Conservation (phyloP, 2,329 filamentous ascomycete species). For the Ilyonectria sp. region DNA sequence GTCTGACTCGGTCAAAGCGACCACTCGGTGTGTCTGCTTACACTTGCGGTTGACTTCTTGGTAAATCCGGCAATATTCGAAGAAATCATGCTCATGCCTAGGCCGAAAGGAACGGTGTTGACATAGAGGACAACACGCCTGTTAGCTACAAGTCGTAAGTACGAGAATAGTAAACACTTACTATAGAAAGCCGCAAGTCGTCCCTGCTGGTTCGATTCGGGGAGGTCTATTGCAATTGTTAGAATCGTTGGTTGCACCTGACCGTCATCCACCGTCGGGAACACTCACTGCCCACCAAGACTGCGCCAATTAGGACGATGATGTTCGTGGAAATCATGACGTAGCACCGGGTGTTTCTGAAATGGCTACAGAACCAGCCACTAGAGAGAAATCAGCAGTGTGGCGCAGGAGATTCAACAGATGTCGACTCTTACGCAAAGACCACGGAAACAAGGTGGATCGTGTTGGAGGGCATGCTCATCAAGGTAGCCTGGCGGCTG, state of each 20-base stretch:
- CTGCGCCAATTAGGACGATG: constrained; percentile 31
- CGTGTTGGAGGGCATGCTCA: not conserved
- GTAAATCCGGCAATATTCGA: constrained; percentile 34
- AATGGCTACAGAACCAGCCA: not conserved
- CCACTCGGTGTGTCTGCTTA: not conserved
- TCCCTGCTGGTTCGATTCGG: not conserved
- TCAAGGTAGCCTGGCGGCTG: not conserved
- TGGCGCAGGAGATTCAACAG: not conserved
- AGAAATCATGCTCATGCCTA: constrained; percentile 38
- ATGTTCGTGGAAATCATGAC: not conserved
- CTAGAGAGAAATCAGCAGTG: not conserved
- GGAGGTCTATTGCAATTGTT: not conserved
- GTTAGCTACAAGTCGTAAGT: not conserved
- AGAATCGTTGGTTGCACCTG: not conserved
- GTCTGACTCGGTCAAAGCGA: constrained; percentile 12
- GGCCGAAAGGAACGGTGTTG: constrained; percentile 35
- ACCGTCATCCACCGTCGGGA: not conserved
- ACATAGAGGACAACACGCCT: constrained; percentile 14
- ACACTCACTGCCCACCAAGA: constrained; percentile 13
- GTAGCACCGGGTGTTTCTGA: not conserved
- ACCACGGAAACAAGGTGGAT: not conserved
- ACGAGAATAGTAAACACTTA: not conserved
- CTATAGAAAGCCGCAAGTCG: constrained; percentile 2
- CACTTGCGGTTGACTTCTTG: not conserved
- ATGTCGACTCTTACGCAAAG: not conserved